Base-by-base conservation (phyloP, 331 rosid genomes). In the Acacia pycnantha region DNA sequence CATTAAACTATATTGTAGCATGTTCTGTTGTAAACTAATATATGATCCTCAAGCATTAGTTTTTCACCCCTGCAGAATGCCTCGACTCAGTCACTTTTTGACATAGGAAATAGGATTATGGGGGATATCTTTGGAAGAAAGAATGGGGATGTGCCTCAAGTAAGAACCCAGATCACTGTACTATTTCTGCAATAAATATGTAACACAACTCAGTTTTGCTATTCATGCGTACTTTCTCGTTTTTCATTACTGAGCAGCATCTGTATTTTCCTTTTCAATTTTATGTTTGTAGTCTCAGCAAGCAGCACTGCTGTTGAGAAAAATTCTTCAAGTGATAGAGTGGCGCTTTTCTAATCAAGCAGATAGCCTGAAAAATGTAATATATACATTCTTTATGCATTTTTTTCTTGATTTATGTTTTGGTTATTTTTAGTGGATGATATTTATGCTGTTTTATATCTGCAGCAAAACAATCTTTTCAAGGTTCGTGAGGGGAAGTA, bases 401-500 rank as follows among this genome's bases (percentile, higher is more conserved):
- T 31, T 33, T 48, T 51, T 73, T 75, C 13, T 69, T 56, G 46
- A 53, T 22, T 16, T 41, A 62, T 73, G 76, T 54, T 71, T 82
- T 31, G 79, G 46, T 67, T 86, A 54, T 66, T 46, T 66, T 78
- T 73, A 65, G 84, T 26, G 27, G 83, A 70, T 83, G 81, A 85
- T 58, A 59, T 43, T 87, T 82, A 47, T 68, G 46, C 43, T 73
- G 44, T 87, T 87, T 80, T 64, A 51, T 86, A 65, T 71, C 71
- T 89, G 85, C 87, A 96, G 98, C 97, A 92, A 87, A 91, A 85
- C 90, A 90, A 85, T 83, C 84, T 88, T 78, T 89, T 88, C 84
- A 91, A 89, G 88, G 81, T 88, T 77, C 97, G 98, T 15, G 99
- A 96, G 87, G 97, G 88, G 82, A 96, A 91, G 88, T 91, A 89